Evolutionary conservation across 805 yeast genomes (phyloP), one percentile per base, ranked within the genome.

Genomic region (Helenozyma rhizophorensis): DNA sequence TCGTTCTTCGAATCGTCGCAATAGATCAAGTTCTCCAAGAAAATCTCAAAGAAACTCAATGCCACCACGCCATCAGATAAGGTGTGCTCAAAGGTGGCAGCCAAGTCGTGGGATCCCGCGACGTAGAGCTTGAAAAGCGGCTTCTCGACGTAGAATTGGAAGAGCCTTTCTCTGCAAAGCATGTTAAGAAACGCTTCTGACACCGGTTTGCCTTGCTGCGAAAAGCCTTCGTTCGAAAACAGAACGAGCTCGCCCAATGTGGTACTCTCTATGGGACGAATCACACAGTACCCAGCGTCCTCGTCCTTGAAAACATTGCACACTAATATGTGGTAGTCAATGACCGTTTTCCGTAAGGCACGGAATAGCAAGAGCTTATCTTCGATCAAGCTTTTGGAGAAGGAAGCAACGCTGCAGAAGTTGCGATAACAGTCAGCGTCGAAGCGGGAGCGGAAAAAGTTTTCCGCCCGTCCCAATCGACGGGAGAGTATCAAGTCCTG

Each of bases 51-150:
- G 42, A 64, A 57, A 28, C 45, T 44, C 19, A 43, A 47, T 0
- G 58, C 68, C 8, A 54, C 64, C 6, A 62, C 44, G 1, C 70
- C 70, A 38, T 65, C 70, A n/a, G 56, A 56, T 10, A 62, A 48
- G 5, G 68, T 55, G 40, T 65, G 71, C 31, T 65, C 71, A 15
- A 60, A 53, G 0, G 50, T 47, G 3, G 34, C 58, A 4, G 54
- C 48, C 14, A 64, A 32, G 19, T 51, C 40, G 15, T 35, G 35
- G 2, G 41, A 32, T 1, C 57, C 62, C 2, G 50, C 32, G 8
- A 62, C 24, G 13, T 57, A 21, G 22, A 62, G 22, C 28, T 51
- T 54, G 42, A 65, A 53, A 14, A 60, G 45, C 5, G 66, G 65
- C 25, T 38, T 37, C 6, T 58, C 47, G 10, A 26, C 33, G 28